phyloP scores from a whole-genome alignment of 331 rosid genomes.

The Quercus phellos region DNA sequence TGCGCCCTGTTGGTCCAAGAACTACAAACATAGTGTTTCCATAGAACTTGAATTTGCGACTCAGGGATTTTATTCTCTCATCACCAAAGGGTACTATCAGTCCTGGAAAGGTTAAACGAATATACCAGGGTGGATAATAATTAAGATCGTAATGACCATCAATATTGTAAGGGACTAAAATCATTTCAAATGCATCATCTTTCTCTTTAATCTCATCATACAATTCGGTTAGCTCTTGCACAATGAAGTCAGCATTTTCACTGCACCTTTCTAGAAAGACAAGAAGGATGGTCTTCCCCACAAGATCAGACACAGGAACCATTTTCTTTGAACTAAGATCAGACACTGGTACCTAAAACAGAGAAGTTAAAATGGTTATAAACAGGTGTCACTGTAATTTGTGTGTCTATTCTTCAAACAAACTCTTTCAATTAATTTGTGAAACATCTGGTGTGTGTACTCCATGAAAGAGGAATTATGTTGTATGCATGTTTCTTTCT shows the following conservation, averaged over 20 bases:
- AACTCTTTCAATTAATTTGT: no score
- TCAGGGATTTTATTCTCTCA: constrained; percentile 27
- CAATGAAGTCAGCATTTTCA: constrained; percentile 21
- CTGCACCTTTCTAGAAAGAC: constrained; percentile 27
- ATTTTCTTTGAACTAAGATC: no score
- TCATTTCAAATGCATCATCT: constrained; percentile 32
- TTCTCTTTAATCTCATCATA: constrained; percentile 32
- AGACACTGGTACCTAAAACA: constrained; percentile 20
- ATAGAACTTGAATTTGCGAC: constrained; percentile 33
- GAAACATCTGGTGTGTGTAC: no score
- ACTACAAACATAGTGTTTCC: constrained; percentile 31
- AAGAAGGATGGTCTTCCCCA: constrained; percentile 38
- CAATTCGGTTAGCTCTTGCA: constrained; percentile 33
- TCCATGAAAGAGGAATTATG: no score
- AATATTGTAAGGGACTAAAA: constrained; percentile 10
- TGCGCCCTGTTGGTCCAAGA: constrained; percentile 27
- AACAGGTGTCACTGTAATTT: no score
- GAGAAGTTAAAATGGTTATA: background rate
- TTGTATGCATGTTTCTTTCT: no score
- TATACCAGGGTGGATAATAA: no score
- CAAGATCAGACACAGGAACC: constrained; percentile 29
- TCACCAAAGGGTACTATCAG: constrained; percentile 20
- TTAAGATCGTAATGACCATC: no score
- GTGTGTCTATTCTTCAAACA: no score
- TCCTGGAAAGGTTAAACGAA: constrained; percentile 37